phyloP scores from a whole-genome alignment of 140 eudicot species.

The Erigeron philadelphicus region DNA sequence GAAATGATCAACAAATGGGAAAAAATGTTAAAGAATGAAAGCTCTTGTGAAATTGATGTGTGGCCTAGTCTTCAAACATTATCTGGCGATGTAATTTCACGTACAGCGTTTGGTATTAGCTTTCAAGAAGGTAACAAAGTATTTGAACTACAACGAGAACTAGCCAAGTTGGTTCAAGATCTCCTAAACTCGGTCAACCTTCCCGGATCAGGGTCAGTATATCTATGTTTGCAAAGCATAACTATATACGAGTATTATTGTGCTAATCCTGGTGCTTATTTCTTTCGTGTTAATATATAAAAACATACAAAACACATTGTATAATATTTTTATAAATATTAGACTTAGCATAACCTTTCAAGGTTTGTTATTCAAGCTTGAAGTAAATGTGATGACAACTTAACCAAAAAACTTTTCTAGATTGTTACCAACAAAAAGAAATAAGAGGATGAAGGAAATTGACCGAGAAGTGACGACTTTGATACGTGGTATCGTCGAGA shows the following conservation, averaged over 20 bases:
- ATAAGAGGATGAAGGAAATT: background rate
- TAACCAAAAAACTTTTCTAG: background rate
- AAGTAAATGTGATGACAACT: background rate
- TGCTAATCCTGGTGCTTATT: too few species aligned
- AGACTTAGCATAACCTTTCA: background rate
- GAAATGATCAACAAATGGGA: constrained; percentile 6
- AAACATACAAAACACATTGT: background rate
- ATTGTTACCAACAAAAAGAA: constrained; percentile 5
- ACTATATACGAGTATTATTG: background rate
- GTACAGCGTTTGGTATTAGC: constrained; percentile 1
- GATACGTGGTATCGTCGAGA: background rate
- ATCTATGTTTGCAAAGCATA: background rate
- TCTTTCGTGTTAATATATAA: background rate
- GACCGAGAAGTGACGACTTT: background rate
- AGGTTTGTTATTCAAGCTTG: background rate
- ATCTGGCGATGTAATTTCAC: background rate
- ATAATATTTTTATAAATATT: too few species aligned
- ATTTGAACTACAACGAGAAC: background rate
- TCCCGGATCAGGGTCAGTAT: background rate
- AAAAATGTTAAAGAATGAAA: background rate
- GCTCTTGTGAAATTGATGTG: background rate
- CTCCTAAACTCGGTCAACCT: background rate
- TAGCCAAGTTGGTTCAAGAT: background rate
- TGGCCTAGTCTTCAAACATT: background rate
- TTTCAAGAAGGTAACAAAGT: background rate